These are phyloP conservation scores for Neocatenulostroma microsporum DNA, from an alignment of 2,329 filamentous ascomycete species.

Conservation along the genomic window DNA sequence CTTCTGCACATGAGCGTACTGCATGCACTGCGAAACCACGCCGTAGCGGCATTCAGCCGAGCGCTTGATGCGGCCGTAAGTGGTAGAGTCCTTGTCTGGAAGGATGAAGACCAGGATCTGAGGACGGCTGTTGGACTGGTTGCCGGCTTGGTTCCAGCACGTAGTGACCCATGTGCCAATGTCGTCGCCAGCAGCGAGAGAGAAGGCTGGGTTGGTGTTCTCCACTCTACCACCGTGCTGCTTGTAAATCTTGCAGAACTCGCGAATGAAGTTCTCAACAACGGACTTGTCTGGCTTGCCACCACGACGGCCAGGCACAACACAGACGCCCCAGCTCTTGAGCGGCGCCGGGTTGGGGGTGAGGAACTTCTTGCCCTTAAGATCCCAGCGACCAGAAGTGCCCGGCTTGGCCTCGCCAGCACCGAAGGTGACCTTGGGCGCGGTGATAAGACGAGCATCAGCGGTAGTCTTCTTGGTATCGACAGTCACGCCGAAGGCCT, in stretches of 20 bases:
- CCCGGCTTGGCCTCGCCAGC: slow-evolving; percentile 50
- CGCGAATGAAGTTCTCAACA: slow-evolving; percentile 48
- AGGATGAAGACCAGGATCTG: slow-evolving; percentile 77
- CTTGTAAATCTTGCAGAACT: slow-evolving; percentile 55
- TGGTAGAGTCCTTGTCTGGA: slow-evolving; percentile 58
- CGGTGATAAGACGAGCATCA: slow-evolving; percentile 61
- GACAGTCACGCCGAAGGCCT: slow-evolving; percentile 66
- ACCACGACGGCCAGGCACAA: slow-evolving; percentile 52
- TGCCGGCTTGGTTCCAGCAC: slow-evolving; percentile 49
- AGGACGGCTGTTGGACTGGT: slow-evolving; percentile 49
- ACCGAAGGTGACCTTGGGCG: slow-evolving; percentile 64
- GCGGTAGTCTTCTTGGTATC: slow-evolving; percentile 52
- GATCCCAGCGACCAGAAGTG: slow-evolving; percentile 72
- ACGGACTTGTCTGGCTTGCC: slow-evolving; percentile 35
- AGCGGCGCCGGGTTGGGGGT: slow-evolving; percentile 52
- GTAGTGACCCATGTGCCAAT: slow-evolving; percentile 25
- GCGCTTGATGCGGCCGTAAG: slow-evolving; percentile 84
- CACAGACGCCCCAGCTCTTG: slow-evolving; percentile 66
- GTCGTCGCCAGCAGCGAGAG: slow-evolving; percentile 28
- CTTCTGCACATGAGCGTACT: slow-evolving; percentile 59
- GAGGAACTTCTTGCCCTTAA: slow-evolving; percentile 73
- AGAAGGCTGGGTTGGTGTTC: slow-evolving; percentile 39
- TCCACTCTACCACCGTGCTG: slow-evolving; percentile 53
- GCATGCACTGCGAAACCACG: slow-evolving; percentile 77
- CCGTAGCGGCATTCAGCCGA: slow-evolving; percentile 77